Percentiles rank a stretch among this genome's conserved stretches.
phyloP scores from a whole-genome alignment of 768 basidiomycete genomes.

The Boletus barrowsii region DNA sequence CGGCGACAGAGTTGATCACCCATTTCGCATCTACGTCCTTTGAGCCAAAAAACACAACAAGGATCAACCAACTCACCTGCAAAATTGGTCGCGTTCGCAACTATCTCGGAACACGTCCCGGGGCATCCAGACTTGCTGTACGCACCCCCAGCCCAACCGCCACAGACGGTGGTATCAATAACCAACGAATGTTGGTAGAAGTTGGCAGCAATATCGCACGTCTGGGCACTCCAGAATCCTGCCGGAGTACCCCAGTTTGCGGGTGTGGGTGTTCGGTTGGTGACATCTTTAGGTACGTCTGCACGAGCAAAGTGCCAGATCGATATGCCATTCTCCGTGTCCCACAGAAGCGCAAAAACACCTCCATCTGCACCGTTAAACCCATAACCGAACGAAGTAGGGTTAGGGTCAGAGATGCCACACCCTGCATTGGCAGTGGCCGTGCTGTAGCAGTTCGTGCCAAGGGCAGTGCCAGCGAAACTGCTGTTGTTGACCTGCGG shows the following conservation, averaged over 20 bases:
- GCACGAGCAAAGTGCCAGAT: conserved; percentile 54
- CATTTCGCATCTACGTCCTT: conserved; percentile 46
- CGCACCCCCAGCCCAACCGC: conserved; percentile 26
- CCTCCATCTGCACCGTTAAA: conserved; percentile 42
- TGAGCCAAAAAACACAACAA: neutral
- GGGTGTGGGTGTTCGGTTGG: conserved; percentile 43
- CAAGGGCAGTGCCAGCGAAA: conserved; percentile 24
- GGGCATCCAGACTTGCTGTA: conserved; percentile 34
- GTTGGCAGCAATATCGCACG: conserved; percentile 48
- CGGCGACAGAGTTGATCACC: conserved; percentile 55
- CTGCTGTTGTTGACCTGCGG: conserved; percentile 1
- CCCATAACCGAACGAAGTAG: conserved; percentile 40
- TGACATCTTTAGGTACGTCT: conserved; percentile 53
- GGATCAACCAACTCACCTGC: conserved; percentile 28
- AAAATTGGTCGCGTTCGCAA: conserved; percentile 59
- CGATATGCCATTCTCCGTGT: conserved; percentile 43
- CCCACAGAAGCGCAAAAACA: conserved; percentile 57
- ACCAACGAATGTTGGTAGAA: conserved; percentile 54
- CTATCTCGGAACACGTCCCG: conserved; percentile 45
- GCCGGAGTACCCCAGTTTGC: conserved; percentile 49
- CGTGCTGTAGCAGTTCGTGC: conserved; percentile 41
- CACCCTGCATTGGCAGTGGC: conserved; percentile 46
- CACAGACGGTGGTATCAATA: conserved; percentile 36
- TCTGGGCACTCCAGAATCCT: conserved; percentile 47
- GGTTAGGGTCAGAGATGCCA: conserved; percentile 41